phyloP scores from a whole-genome alignment of 768 basidiomycete genomes.

The Hericium coralloides region DNA sequence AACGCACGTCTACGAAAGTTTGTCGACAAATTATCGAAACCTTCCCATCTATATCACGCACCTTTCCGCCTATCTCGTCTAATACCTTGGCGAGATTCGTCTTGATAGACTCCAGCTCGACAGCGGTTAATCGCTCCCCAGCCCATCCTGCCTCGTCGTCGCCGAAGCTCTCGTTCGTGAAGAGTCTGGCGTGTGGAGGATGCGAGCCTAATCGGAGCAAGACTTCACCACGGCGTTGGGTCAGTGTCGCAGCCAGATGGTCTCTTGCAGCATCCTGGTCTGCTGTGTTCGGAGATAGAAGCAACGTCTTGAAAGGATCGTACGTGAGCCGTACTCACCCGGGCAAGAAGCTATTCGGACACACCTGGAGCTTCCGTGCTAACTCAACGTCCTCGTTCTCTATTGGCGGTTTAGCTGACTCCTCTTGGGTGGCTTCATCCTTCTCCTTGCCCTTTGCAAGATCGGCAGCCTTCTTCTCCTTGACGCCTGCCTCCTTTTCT shows the following conservation, averaged over 20 bases:
- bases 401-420: not conserved
- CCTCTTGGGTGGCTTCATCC: not conserved
- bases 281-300: constrained; percentile 32
- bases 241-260: constrained; percentile 55
- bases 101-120: constrained; percentile 42
- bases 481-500: not conserved
- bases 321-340: no score
- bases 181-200: constrained; percentile 49
- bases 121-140: constrained; percentile 39
- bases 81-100: constrained; percentile 38
- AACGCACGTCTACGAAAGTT: constrained; percentile 38
- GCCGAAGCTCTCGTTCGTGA: constrained; percentile 38
- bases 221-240: constrained; percentile 63
- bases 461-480: not conserved
- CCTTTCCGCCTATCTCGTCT: constrained; percentile 79
- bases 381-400: constrained; percentile 26
- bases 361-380: constrained; percentile 49
- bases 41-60: constrained; percentile 19
- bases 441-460: not conserved
- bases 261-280: constrained; percentile 53
- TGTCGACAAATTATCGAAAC: not conserved
- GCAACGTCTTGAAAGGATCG: constrained; percentile 13
- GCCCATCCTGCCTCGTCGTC: constrained; percentile 41
- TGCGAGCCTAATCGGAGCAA: constrained; percentile 64
- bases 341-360: not conserved